A percentile compares a stretch with the other conserved stretches of the same genome.
Conservation (phyloP, 2,329 filamentous ascomycete species). For the Penicillium hordei region DNA sequence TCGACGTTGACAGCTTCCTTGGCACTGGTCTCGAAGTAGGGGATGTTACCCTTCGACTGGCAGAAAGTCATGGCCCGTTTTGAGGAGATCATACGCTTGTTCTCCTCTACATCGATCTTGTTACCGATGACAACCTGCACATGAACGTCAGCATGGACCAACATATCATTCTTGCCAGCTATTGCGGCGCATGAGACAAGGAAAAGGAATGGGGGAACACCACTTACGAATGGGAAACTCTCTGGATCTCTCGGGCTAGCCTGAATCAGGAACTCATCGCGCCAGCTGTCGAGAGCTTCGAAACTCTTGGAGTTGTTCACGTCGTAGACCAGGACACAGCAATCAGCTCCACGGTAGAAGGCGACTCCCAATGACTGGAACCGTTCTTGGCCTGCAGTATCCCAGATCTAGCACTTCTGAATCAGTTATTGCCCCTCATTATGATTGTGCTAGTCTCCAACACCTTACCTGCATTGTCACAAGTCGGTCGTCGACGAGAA, state of each 20-base stretch:
- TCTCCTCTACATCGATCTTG: slow-evolving; percentile 98
- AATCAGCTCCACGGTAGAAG: slow-evolving; percentile 96
- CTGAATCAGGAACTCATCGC: slow-evolving; percentile 97
- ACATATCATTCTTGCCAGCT: slow-evolving; percentile 1
- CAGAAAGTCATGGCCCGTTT: slow-evolving; percentile 98
- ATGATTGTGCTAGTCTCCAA: background rate
- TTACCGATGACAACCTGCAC: slow-evolving; percentile 86
- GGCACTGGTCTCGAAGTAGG: slow-evolving; percentile 98
- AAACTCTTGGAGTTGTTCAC: slow-evolving; percentile 99
- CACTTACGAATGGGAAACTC: slow-evolving; percentile 89
- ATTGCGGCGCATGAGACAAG: background rate
- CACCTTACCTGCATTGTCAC: slow-evolving; percentile 90
- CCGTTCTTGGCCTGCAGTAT: slow-evolving; percentile 93
- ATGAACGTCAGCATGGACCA: slow-evolving; percentile 12
- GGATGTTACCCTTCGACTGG: slow-evolving; percentile 94
- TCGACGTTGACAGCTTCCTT: slow-evolving; percentile 99
- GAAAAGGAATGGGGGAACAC: background rate
- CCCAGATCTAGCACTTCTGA: slow-evolving; percentile 71
- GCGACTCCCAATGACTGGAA: slow-evolving; percentile 97
- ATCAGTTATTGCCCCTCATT: slow-evolving; percentile 11
- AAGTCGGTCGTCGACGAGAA: slow-evolving; percentile 91
- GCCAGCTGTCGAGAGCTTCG: slow-evolving; percentile 96
- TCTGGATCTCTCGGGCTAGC: slow-evolving; percentile 94
- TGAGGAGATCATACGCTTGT: slow-evolving; percentile 92
- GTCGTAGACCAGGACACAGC: slow-evolving; percentile 96